phyloP scores from a whole-genome alignment of 2,329 filamentous ascomycete species.

The Davidsoniella eucalypti region DNA sequence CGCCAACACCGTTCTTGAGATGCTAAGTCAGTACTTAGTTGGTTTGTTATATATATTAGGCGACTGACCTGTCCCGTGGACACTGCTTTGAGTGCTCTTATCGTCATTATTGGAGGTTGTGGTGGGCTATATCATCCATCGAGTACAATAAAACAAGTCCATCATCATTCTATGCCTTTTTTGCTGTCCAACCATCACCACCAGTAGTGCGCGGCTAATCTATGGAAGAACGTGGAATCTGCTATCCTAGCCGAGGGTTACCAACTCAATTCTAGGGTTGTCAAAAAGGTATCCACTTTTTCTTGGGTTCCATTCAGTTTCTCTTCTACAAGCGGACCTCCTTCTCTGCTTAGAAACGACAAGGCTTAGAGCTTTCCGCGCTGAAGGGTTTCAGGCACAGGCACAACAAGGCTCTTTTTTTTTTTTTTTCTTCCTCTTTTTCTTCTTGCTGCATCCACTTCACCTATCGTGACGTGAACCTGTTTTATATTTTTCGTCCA shows the following conservation, averaged over 20 bases:
- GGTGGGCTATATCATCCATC: neutral
- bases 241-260: too few species aligned
- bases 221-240: neutral
- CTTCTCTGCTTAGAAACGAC: neutral
- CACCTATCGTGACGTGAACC: conserved; percentile 8
- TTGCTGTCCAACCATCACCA: neutral
- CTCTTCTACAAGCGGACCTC: neutral
- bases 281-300: too few species aligned
- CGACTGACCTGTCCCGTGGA: conserved; percentile 36
- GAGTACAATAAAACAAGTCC: neutral
- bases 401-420: conserved; percentile 3
- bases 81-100: conserved; percentile 35
- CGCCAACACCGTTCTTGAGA: conserved; percentile 77
- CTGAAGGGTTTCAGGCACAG: conserved; percentile 2
- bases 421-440: neutral
- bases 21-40: conserved; percentile 5
- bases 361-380: neutral
- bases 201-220: conserved; percentile 2
- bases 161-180: neutral
- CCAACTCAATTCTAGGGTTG: too few species aligned
- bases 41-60: neutral
- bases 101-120: conserved; percentile 31
- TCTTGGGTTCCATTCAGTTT: neutral
- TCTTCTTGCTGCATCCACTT: conserved; percentile 1
- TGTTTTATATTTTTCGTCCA: neutral